Evolutionary conservation across 23 red algal genomes (phyloP).

Genomic region (Cyanidium caldarium): DNA sequence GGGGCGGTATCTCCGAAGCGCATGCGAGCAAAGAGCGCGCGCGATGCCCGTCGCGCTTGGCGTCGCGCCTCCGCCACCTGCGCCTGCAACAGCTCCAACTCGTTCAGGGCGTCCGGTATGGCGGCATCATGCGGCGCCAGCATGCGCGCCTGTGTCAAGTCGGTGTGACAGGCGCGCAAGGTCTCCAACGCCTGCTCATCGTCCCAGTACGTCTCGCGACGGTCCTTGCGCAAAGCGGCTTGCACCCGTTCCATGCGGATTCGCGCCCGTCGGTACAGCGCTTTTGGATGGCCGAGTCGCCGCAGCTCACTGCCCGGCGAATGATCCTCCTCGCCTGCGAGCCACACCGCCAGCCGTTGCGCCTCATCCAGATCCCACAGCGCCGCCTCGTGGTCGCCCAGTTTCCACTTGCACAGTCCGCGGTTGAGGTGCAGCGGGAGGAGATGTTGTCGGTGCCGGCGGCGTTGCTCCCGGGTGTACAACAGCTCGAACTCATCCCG

Average conservation of each 20-base stretch:
- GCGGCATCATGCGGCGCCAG: background rate
- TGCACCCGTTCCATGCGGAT: background rate
- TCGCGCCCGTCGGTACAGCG: background rate
- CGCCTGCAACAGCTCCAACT: background rate
- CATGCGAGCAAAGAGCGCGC: background rate
- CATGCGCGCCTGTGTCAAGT: background rate
- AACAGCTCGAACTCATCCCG: constrained; percentile 7
- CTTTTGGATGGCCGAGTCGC: background rate
- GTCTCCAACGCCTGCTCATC: background rate
- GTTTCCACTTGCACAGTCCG: constrained; percentile 18
- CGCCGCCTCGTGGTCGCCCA: constrained; percentile 1
- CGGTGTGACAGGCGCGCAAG: background rate
- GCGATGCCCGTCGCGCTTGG: background rate
- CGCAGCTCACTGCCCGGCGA: too few species aligned
- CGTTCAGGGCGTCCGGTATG: background rate
- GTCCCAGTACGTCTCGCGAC: background rate
- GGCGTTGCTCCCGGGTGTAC: background rate
- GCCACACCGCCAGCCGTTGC: background rate
- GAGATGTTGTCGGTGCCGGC: background rate
- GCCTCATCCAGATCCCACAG: constrained; percentile 16
- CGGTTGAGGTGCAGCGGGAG: constrained; percentile 14
- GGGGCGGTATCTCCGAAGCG: too few species aligned
- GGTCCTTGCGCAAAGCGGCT: background rate
- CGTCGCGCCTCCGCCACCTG: background rate
- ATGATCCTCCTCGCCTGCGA: too few species aligned